Conservation (phyloP, 164 flowering plant species). For the Umbilicus rupestris region DNA sequence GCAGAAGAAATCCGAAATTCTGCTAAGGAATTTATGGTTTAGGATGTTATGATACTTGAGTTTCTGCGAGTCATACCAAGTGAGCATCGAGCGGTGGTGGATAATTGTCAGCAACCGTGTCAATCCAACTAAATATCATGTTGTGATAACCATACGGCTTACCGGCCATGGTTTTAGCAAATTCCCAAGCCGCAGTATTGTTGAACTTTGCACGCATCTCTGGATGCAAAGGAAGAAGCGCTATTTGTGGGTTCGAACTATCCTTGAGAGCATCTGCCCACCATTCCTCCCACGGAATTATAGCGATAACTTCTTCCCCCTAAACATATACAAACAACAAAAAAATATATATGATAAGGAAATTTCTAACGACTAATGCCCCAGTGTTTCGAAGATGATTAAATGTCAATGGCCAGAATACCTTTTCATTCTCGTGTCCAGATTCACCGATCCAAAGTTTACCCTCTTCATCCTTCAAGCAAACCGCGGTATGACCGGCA, state of each 20-base stretch:
- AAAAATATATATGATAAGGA: not conserved
- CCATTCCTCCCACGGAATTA: slow-evolving; percentile 98
- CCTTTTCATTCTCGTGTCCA: slow-evolving; percentile 99
- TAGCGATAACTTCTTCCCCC: slow-evolving; percentile 96
- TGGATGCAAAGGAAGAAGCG: slow-evolving; percentile 89
- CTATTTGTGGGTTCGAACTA: slow-evolving; percentile 85
- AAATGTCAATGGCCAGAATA: slow-evolving; percentile 14
- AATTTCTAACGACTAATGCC: not conserved
- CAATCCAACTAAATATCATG: slow-evolving; percentile 99
- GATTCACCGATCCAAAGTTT: slow-evolving; percentile 99
- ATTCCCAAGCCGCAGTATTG: slow-evolving; percentile 89
- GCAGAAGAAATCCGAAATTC: not conserved
- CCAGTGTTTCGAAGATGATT: not conserved
- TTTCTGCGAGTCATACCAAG: slow-evolving; percentile 49
- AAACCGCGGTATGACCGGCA: slow-evolving; percentile 99
- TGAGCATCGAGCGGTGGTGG: slow-evolving; percentile 99
- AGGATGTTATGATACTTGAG: not conserved
- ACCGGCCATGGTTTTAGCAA: slow-evolving; percentile 89
- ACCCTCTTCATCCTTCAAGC: slow-evolving; percentile 85
- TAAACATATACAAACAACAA: slow-evolving; percentile 20
- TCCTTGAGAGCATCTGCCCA: slow-evolving; percentile 85
- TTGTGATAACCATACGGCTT: slow-evolving; percentile 99
- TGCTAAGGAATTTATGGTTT: not conserved
- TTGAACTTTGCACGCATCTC: slow-evolving; percentile 76
- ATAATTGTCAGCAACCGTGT: slow-evolving; percentile 79